Evolutionary conservation across 345 rosid genomes (phyloP).

Genomic region (Zanthoxylum bungeanum): DNA sequence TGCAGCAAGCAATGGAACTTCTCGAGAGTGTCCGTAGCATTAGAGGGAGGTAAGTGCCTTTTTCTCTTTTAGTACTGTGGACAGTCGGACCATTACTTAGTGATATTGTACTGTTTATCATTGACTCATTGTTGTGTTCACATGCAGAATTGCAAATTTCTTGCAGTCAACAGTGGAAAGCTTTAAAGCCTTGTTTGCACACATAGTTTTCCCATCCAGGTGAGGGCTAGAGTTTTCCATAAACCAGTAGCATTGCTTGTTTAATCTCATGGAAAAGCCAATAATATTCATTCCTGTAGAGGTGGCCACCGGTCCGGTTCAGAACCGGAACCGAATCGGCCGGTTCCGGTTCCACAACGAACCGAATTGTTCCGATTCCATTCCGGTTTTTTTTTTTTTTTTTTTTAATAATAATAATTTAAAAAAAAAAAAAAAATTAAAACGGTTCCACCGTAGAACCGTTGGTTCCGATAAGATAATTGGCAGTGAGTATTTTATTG

Average conservation of each 20-base stretch:
- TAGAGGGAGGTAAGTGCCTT: constrained; percentile 49
- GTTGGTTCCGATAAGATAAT: too few species aligned
- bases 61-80: neutral
- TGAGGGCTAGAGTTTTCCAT: constrained; percentile 1
- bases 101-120: neutral
- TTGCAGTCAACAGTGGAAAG: constrained; percentile 22
- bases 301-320: too few species aligned
- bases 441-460: too few species aligned
- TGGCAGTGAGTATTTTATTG: neutral
- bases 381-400: too few species aligned
- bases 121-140: constrained; percentile 4
- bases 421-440: too few species aligned
- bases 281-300: neutral
- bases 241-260: neutral
- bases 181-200: constrained; percentile 11
- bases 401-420: too few species aligned
- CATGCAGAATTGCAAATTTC: constrained; percentile 34
- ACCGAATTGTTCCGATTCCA: too few species aligned
- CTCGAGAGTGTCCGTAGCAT: constrained; percentile 50
- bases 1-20: constrained; percentile 63
- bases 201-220: constrained; percentile 13
- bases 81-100: neutral
- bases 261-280: neutral
- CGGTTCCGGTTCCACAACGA: too few species aligned
- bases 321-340: too few species aligned